Conservation (phyloP, 1,284 basidiomycete species). For the Gymnopus androsaceus region DNA sequence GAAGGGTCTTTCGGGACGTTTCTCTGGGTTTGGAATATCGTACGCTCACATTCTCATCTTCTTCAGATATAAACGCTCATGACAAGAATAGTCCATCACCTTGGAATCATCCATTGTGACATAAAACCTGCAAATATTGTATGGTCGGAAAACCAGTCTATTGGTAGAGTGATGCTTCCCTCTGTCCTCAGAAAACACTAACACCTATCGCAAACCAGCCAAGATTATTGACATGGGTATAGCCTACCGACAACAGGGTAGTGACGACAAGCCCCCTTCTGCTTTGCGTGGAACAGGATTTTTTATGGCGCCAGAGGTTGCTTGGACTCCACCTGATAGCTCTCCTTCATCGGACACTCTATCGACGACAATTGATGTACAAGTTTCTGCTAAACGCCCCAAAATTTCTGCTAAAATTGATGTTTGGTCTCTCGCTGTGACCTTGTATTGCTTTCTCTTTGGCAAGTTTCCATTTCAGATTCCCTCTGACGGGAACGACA, state of each 20-base stretch:
- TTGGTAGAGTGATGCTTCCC: too few relatives aligned
- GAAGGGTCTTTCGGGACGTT: slow-evolving; percentile 79
- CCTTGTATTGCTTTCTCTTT: slow-evolving; percentile 85
- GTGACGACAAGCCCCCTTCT: slow-evolving; percentile 46
- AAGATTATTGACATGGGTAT: slow-evolving; percentile 93
- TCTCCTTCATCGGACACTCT: slow-evolving; percentile 24
- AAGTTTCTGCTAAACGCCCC: slow-evolving; percentile 39
- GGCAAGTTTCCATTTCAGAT: slow-evolving; percentile 70
- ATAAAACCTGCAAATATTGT: slow-evolving; percentile 88
- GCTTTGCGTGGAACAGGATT: slow-evolving; percentile 72
- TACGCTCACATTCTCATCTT: slow-evolving; percentile 34
- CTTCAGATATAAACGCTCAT: not conserved
- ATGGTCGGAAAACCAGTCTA: not conserved
- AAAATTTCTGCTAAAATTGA: slow-evolving; percentile 89
- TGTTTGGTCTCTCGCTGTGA: slow-evolving; percentile 89
- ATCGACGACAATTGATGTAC: slow-evolving; percentile 19
- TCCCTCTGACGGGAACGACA: slow-evolving; percentile 54
- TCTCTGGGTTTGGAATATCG: slow-evolving; percentile 83
- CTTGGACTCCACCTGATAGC: slow-evolving; percentile 52
- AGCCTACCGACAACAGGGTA: slow-evolving; percentile 48
- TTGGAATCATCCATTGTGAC: slow-evolving; percentile 91
- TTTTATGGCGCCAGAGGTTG: slow-evolving; percentile 88
- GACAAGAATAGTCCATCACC: slow-evolving; percentile 69
- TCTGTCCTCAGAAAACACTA: too few relatives aligned
- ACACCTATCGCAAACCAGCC: slow-evolving; percentile 69